Evolutionary conservation across 2,329 filamentous ascomycete genomes (phyloP).

Genomic region (Fusarium brachygibbosum): DNA sequence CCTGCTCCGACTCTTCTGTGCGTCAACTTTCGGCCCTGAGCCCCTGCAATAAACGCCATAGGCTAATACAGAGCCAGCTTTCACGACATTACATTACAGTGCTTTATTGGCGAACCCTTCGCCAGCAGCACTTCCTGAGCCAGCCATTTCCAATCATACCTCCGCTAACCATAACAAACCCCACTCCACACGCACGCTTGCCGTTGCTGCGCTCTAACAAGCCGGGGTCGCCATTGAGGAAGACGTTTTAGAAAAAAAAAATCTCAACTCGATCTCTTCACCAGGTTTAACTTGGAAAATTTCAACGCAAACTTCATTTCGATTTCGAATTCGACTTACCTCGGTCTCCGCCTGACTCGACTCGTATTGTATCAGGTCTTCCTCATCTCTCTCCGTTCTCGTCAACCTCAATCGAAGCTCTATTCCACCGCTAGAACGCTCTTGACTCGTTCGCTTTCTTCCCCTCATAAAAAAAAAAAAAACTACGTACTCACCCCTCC

Average conservation of each 20-base stretch:
- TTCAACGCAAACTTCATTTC: conserved; percentile 23
- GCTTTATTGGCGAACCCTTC: conserved; percentile 14
- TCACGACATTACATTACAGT: conserved; percentile 12
- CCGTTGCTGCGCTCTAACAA: conserved; percentile 42
- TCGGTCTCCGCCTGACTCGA: conserved; percentile 34
- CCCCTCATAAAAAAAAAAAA: conserved; percentile 30
- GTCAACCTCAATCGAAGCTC: conserved; percentile 20
- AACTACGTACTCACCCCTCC: conserved; percentile 42
- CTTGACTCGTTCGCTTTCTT: conserved; percentile 27
- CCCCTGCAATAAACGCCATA: conserved; percentile 34
- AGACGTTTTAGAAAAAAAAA: conserved; percentile 36
- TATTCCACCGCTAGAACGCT: conserved; percentile 22
- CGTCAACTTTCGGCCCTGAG: conserved; percentile 18
- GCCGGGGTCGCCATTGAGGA: conserved; percentile 41
- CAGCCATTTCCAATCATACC: conserved; percentile 45
- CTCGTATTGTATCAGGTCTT: conserved; percentile 36
- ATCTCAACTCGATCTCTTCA: conserved; percentile 20
- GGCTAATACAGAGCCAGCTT: conserved; percentile 16
- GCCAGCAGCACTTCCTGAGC: conserved; percentile 24
- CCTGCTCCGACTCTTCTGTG: conserved; percentile 29
- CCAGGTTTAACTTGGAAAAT: conserved; percentile 41
- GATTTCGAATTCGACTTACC: conserved; percentile 25
- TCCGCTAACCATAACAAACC: conserved; percentile 37
- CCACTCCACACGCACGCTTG: conserved; percentile 31
- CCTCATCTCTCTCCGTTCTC: conserved; percentile 12